Percentiles rank a stretch among this genome's conserved stretches.
Conservation (phyloP, 192 early-diverging fungal species). For the Entomortierella lignicola region DNA sequence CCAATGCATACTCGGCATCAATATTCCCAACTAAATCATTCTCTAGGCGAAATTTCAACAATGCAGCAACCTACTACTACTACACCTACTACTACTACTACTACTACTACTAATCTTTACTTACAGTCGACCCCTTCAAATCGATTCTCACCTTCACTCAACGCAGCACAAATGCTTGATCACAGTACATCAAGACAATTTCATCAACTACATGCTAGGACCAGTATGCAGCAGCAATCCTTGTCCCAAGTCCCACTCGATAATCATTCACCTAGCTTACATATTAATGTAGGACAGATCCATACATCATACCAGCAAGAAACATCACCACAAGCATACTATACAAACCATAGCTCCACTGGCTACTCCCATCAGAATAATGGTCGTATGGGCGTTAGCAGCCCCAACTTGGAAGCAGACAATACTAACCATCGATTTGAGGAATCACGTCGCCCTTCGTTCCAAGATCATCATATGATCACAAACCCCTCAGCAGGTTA, state of each 20-base stretch:
- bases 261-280: neutral
- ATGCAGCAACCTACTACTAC: no score
- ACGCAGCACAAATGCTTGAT: no score
- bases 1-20: neutral
- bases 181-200: no score
- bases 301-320: neutral
- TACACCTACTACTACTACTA: no score
- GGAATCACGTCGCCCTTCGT: neutral
- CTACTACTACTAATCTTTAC: neutral
- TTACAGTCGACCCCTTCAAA: neutral
- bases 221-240: no score
- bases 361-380: neutral
- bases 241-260: neutral
- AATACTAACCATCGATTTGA: no score
- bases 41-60: neutral
- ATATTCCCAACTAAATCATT: neutral
- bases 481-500: conserved; percentile 37
- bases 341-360: neutral
- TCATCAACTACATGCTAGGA: no score
- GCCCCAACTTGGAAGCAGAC: neutral
- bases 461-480: neutral
- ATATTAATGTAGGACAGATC: neutral
- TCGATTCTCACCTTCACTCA: no score
- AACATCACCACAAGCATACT: neutral
- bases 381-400: neutral